Percentiles rank a stretch among this genome's conserved stretches.
phyloP scores from a whole-genome alignment of 2,329 filamentous ascomycete species.

The Paraphoma chrysanthemicola region DNA sequence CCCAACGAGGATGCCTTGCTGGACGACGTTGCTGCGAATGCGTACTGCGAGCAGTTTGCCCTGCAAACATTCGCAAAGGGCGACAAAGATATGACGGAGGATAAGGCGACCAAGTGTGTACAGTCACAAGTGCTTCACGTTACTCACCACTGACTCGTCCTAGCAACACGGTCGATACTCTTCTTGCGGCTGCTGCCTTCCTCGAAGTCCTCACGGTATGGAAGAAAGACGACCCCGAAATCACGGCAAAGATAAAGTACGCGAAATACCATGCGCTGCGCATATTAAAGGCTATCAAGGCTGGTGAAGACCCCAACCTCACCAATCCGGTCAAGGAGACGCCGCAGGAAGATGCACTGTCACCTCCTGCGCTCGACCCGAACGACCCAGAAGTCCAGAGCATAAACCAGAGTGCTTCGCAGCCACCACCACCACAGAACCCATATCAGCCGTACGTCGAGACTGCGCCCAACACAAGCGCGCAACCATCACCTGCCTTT shows the following conservation, averaged over 20 bases:
- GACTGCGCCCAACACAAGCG: conserved; percentile 64
- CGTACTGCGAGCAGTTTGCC: conserved; percentile 93
- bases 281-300: conserved; percentile 89
- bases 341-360: conserved; percentile 34
- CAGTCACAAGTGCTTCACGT: conserved; percentile 8
- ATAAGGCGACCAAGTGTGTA: conserved; percentile 78
- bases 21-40: conserved; percentile 85
- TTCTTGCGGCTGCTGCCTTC: conserved; percentile 90
- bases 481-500: conserved; percentile 50
- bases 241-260: conserved; percentile 87
- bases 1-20: conserved; percentile 80
- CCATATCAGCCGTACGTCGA: conserved; percentile 63
- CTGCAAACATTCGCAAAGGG: conserved; percentile 86
- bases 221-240: conserved; percentile 74
- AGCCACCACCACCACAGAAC: conserved; percentile 18
- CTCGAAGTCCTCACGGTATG: conserved; percentile 88
- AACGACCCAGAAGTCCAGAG: conserved; percentile 70
- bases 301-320: conserved; percentile 89
- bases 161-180: conserved; percentile 91
- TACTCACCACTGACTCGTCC: conserved; percentile 6
- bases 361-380: conserved; percentile 62
- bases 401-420: conserved; percentile 50
- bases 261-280: conserved; percentile 94
- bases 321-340: conserved; percentile 77
- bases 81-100: conserved; percentile 79